phyloP scores from a whole-genome alignment of 2,329 filamentous ascomycete genomes.

The Teratosphaeria viscida region DNA sequence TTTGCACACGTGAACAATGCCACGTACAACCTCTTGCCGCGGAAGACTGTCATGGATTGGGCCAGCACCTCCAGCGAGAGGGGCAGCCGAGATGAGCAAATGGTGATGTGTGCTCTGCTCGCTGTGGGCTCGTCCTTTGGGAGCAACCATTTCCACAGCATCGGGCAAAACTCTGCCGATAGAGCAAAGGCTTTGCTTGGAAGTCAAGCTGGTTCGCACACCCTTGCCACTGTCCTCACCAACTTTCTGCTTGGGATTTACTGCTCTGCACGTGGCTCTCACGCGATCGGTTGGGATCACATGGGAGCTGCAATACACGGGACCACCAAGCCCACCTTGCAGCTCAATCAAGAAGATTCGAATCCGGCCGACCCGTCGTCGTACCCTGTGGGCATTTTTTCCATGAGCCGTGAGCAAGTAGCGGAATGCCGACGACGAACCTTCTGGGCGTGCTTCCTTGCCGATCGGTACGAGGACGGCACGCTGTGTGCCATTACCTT shows the following conservation, averaged over 20 bases:
- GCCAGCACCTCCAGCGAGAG: conserved; percentile 35
- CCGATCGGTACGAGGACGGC: conserved; percentile 53
- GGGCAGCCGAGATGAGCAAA: conserved; percentile 35
- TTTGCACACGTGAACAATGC: conserved; percentile 47
- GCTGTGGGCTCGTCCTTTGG: conserved; percentile 49
- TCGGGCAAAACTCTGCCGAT: conserved; percentile 39
- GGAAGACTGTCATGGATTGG: conserved; percentile 45
- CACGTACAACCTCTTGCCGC: conserved; percentile 47
- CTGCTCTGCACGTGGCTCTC: conserved; percentile 51
- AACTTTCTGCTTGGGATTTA: conserved; percentile 58
- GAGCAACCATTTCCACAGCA: conserved; percentile 31
- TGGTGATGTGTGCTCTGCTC: conserved; percentile 52
- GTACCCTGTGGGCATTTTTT: conserved; percentile 9
- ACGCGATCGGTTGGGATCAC: conserved; percentile 52
- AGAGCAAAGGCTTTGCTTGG: conserved; percentile 50
- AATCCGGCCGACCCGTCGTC: not conserved
- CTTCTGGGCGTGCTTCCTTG: conserved; percentile 60
- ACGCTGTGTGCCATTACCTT: conserved; percentile 46
- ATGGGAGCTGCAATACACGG: conserved; percentile 52
- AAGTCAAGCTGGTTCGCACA: conserved; percentile 41
- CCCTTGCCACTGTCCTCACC: conserved; percentile 56
- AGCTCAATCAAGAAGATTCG: conserved; percentile 46
- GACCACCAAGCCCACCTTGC: conserved; percentile 48
- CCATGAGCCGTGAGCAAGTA: conserved; percentile 30
- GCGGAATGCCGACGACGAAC: conserved; percentile 59